A percentile compares a stretch with the other conserved stretches of the same genome.
Conservation (phyloP, 2,329 filamentous ascomycete species). For the Tolypocladium guangdongense region DNA sequence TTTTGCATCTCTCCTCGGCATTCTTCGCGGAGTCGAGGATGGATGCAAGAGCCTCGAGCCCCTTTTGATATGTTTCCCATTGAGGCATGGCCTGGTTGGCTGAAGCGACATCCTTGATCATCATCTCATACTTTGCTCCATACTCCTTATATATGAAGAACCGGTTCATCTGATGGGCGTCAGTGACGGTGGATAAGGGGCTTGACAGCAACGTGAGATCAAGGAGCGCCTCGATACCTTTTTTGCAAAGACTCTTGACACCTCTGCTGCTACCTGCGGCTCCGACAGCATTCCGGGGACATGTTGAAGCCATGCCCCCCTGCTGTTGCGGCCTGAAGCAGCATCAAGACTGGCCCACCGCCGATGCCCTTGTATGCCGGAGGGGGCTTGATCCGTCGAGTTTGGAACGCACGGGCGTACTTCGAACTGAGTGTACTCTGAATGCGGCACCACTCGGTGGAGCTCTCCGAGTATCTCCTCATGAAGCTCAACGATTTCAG, state of each 20-base stretch:
- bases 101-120: slow-evolving; percentile 65
- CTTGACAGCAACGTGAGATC: neutral
- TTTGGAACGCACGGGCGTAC: slow-evolving; percentile 4
- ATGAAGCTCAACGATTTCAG: slow-evolving; percentile 72
- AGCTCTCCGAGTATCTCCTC: slow-evolving; percentile 70
- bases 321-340: slow-evolving; percentile 29
- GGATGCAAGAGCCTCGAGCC: slow-evolving; percentile 72
- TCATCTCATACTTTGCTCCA: slow-evolving; percentile 76
- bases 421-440: slow-evolving; percentile 43
- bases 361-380: slow-evolving; percentile 20
- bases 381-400: neutral
- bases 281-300: slow-evolving; percentile 44
- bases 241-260: slow-evolving; percentile 48
- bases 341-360: slow-evolving; percentile 38
- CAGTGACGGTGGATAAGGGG: neutral
- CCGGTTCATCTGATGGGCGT: slow-evolving; percentile 52
- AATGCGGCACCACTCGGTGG: slow-evolving; percentile 58
- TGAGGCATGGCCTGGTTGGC: slow-evolving; percentile 57
- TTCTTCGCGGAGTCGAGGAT: slow-evolving; percentile 61
- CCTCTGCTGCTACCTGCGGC: slow-evolving; percentile 47
- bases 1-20: slow-evolving; percentile 52
- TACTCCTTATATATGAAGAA: slow-evolving; percentile 91
- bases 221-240: slow-evolving; percentile 30
- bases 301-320: slow-evolving; percentile 30
- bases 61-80: slow-evolving; percentile 74